Base-by-base conservation (phyloP, 352 stramenopile species). In the Blastocystis sp. region DNA sequence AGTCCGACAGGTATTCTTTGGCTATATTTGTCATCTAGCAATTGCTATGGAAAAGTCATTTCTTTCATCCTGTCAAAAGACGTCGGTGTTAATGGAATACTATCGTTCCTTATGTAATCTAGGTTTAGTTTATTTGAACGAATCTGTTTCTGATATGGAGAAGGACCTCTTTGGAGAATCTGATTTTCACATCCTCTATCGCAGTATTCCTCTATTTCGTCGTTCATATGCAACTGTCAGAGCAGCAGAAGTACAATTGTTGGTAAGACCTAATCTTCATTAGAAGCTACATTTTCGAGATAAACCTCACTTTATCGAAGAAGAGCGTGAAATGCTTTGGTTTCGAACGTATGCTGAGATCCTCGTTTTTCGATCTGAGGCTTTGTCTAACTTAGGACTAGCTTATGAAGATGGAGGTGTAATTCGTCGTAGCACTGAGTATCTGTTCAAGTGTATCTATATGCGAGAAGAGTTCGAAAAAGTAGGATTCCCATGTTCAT, bases 31-130 rank as follows among this genome's bases (percentile, higher is more conserved):
- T 84, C 27, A 48, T 22, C 11, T 51, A 84, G 73, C 56, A 37
- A 60, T 68, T 6, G n/a, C 24, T 0, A n/a, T 42, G 40, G 73
- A 84, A 56, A 33, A 42, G 2, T 35, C 53, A 1, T 84, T 84
- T 53, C 53, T 66, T 7, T 40, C 51, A 30, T 40, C 48, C 1
- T 84, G 73, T 53, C 51, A 84, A 24, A 60, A 66, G 64, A 37
- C 40, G 0, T 13, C 73, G 4, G 40, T 66, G 13, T 48, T 84
- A 9, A 30, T 84, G 48, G 73, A 84, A 37, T 84, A 84, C 56
- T 84, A 84, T 44, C 73, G 73, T 15, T 84, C 73, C 17, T 37
- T 84, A 24, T 84, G 73, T 37, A 84, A 84, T 64, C 17, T 84
- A 17, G 73, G 48, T 37, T 11, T 84, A 19, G 51, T 57, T 24